Conservation (phyloP, 2,329 filamentous ascomycete species). For the Xylaria sp. region DNA sequence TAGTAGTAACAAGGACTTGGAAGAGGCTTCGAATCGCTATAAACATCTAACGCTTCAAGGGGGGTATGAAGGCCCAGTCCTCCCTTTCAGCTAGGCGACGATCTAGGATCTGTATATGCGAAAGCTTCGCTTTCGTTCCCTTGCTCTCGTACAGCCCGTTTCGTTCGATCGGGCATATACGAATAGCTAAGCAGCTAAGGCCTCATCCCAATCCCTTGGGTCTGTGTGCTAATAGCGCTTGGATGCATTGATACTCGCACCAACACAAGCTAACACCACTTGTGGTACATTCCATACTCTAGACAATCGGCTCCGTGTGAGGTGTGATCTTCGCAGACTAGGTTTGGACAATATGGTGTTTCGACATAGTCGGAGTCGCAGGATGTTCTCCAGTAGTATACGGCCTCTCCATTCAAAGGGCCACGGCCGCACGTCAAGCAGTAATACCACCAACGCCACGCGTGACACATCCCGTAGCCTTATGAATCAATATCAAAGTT, state of each 20-base stretch:
- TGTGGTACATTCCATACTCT: slow-evolving; percentile 42
- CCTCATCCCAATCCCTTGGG: too few species aligned
- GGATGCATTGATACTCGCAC: background rate
- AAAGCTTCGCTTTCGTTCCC: too few species aligned
- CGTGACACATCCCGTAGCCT: slow-evolving; percentile 38
- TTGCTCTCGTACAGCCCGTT: too few species aligned
- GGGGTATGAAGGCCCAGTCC: too few species aligned
- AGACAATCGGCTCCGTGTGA: slow-evolving; percentile 39
- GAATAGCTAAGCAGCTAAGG: too few species aligned
- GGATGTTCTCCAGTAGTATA: slow-evolving; percentile 39
- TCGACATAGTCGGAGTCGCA: slow-evolving; percentile 42
- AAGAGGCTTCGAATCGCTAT: too few species aligned
- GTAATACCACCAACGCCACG: slow-evolving; percentile 44
- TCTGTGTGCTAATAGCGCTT: too few species aligned
- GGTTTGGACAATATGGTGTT: slow-evolving; percentile 41
- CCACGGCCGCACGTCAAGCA: slow-evolving; percentile 42
- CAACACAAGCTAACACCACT: slow-evolving; percentile 20
- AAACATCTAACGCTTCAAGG: too few species aligned
- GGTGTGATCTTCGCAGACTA: slow-evolving; percentile 37
- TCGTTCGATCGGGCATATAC: too few species aligned
- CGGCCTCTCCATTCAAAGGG: slow-evolving; percentile 37
- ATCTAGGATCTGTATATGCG: too few species aligned
- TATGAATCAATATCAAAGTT: background rate
- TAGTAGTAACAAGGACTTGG: too few species aligned
- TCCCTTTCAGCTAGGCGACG: too few species aligned